Evolutionary conservation across 139 green algal species (phyloP), one percentile per base, ranked within the genome.

Genomic region (Chlorella sp.): DNA sequence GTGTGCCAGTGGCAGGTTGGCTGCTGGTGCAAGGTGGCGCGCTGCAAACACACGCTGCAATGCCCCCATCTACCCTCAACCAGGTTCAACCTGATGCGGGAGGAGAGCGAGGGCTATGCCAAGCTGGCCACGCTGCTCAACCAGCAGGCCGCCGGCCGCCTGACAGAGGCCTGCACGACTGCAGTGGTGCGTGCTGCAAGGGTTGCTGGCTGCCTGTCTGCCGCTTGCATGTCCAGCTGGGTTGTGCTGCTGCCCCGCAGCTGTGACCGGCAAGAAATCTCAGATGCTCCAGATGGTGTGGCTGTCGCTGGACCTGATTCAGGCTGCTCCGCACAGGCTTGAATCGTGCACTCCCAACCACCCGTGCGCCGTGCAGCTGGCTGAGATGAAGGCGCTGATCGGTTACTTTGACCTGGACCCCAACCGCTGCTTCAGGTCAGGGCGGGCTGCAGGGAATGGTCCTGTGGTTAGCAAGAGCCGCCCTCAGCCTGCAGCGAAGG

Each of bases 381-480:
- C 75, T 20, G 88, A 95, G 79, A 82, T 95, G 85, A 91, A 94
- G 72, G 89, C 91, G 0, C 88, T 98, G 22, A 96, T 98, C 76
- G 96, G 96, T 46, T 94, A 91, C 85, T 98, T 98, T 88, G 90
- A 95, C 76, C 85, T 98, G 73, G 96, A 98, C 89, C 96, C 96
- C 34, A 98, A 98, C 90, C 87, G 95, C 30, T 92, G 94, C 60
- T 87, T 94, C 64, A 95, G 76, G 76, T 82, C 58, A 26, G 51
- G 19, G 54, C 3, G 3, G 17, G 44, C 43, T 19, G 4, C 9
- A 43, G 40, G 26, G 36, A 13, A 28, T 4, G 26, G 3, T 69
- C 28, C 28, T 34, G 62, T 69, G 36, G 22, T 24, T 24, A 65
- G 56, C 9, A 14, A 16, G 56, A n/a, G n/a, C n/a, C n/a, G n/a